Percentiles rank a stretch among this genome's conserved stretches.
Conservation (phyloP, 257 asterid species). For the Solanum microdontum region DNA sequence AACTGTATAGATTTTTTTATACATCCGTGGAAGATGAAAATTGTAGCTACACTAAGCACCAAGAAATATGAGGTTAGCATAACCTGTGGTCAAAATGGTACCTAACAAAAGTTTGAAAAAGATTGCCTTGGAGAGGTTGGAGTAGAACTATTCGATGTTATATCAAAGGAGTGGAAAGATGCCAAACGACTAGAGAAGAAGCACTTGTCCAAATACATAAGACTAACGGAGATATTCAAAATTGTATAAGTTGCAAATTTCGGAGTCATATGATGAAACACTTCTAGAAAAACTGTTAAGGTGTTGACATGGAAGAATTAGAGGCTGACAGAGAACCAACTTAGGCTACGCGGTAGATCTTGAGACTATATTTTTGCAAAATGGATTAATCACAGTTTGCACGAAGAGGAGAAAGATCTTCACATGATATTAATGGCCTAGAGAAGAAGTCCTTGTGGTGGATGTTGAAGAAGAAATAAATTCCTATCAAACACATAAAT, state of each 20-base stretch:
- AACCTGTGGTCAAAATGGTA: not conserved
- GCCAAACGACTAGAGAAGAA: not conserved
- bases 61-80: not conserved
- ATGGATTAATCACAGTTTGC: not conserved
- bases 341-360: not conserved
- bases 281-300: not conserved
- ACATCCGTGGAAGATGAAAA: not conserved
- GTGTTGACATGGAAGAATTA: not conserved
- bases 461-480: not conserved
- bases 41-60: not conserved
- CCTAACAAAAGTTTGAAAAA: not conserved
- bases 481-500: not conserved
- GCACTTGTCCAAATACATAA: not conserved
- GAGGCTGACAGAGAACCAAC: not conserved
- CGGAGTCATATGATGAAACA: not conserved
- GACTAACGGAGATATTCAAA: not conserved
- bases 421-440: not conserved
- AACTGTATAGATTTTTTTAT: not conserved
- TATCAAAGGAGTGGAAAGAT: not conserved
- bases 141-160: not conserved
- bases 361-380: not conserved
- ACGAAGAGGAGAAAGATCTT: not conserved
- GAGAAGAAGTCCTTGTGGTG: not conserved
- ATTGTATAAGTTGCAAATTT: not conserved
- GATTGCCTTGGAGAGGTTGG: not conserved